These are phyloP conservation scores for Boletus sp. DNA, from an alignment of 768 basidiomycete genomes.

Conservation along the genomic window DNA sequence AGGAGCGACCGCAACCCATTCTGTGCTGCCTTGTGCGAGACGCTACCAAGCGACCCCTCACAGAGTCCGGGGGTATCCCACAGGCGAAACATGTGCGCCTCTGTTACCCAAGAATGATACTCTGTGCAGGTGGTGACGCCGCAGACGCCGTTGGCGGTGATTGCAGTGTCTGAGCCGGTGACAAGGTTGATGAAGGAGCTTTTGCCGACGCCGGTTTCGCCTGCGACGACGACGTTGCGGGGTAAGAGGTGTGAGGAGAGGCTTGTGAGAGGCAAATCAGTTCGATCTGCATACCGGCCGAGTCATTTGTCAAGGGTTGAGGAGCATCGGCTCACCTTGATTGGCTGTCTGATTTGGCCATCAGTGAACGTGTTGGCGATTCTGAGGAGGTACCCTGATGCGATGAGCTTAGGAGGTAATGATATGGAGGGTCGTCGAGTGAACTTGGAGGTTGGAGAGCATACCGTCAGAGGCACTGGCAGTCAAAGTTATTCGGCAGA, in stretches of 20 bases:
- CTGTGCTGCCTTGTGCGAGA: conserved; percentile 22
- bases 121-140: conserved; percentile 20
- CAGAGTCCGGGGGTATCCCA: conserved; percentile 27
- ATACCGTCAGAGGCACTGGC: no score
- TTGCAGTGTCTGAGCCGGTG: conserved; percentile 11
- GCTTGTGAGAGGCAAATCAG: not conserved
- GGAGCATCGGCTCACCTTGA: not conserved
- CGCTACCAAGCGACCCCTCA: conserved; percentile 23
- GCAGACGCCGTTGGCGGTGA: conserved; percentile 20
- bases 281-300: no score
- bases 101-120: conserved; percentile 20
- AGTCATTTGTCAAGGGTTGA: not conserved
- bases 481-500: no score
- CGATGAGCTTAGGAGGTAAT: not conserved
- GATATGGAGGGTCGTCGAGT: not conserved
- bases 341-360: not conserved
- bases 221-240: conserved; percentile 23
- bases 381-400: not conserved
- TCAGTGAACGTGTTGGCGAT: not conserved
- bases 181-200: conserved; percentile 28
- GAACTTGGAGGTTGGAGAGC: not conserved
- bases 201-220: conserved; percentile 28
- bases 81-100: conserved; percentile 18
- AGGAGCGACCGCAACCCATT: conserved; percentile 20
- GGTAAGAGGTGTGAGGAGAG: conserved; percentile 2